Evolutionary conservation across 108 stramenopile species (phyloP), one percentile per base, ranked within the genome.

Genomic region (Fragilaria crotonensis): DNA sequence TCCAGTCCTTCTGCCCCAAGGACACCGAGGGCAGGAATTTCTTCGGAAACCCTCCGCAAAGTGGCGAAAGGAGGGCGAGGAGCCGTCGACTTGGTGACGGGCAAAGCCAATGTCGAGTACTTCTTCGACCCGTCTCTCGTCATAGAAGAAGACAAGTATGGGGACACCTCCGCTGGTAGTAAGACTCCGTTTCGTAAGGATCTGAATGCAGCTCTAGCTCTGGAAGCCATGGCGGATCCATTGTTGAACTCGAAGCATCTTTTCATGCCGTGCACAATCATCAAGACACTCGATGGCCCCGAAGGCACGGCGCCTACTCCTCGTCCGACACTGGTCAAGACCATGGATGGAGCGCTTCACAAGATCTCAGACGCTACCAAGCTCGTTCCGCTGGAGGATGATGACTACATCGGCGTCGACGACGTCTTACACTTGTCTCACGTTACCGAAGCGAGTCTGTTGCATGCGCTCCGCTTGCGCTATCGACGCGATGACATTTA

Each of bases 401-500:
- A 87, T 29, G 90, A 92, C 67, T 84, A 84, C 59, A 47, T 62
- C 0, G 92, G 92, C 33, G 47, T 90, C 2, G 72, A 79, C 25
- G 93, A 95, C 61, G 81, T 97, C 2, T 68, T 91, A 48, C 74
- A 88, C 45, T 71, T 97, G 20, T 73, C 94, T 30, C 63, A 87
- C 51, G 79, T 95, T 48, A 76, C 81, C 17, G 90, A 94, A 62
- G 75, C 94, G 26, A 77, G 80, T 53, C 71, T 97, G 33, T 73
- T 97, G 21, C 86, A 94, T 65, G 70, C 91, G n/a, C 71, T 97
- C 22, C 64, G 90, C n/a, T 26, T 83, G 33, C 78, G 96, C 25
- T 97, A 93, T 74, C 60, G 70, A 32, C 60, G 85, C 17, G 84
- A 95, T 61, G 81, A 88, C 53, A 96, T 99, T 62, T 99, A 99